Evolutionary conservation across 2,329 filamentous ascomycete genomes (phyloP).

Genomic region (Emergomyces pasteurianus): DNA sequence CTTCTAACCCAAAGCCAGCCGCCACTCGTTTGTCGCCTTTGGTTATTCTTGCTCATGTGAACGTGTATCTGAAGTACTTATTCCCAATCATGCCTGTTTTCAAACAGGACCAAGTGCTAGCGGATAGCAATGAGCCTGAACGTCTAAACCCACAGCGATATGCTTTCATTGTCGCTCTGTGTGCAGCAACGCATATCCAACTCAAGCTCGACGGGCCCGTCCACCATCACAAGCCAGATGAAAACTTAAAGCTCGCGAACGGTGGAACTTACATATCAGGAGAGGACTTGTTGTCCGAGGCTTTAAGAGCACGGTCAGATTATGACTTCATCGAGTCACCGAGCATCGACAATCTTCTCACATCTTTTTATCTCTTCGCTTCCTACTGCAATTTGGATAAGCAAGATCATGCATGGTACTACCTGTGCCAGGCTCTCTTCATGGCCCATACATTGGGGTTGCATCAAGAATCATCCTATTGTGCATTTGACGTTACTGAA

Average conservation of each 20-base stretch:
- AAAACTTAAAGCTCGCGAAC: constrained; percentile 38
- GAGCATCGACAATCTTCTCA: constrained; percentile 39
- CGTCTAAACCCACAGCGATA: constrained; percentile 27
- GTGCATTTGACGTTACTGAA: constrained; percentile 38
- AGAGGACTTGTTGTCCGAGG: constrained; percentile 55
- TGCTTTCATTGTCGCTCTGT: constrained; percentile 30
- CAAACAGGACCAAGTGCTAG: constrained; percentile 22
- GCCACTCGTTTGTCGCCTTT: constrained; percentile 21
- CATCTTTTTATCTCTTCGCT: constrained; percentile 69
- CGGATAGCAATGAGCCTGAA: constrained; percentile 42
- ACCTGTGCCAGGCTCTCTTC: constrained; percentile 64
- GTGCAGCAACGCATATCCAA: constrained; percentile 35
- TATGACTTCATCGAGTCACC: constrained; percentile 31
- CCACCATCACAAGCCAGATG: constrained; percentile 14
- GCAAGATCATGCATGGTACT: constrained; percentile 68
- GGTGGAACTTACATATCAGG: constrained; percentile 50
- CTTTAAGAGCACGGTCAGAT: constrained; percentile 34
- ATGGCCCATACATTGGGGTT: constrained; percentile 38
- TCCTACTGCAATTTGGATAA: constrained; percentile 59
- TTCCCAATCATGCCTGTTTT: constrained; percentile 36
- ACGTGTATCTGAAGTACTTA: constrained; percentile 31
- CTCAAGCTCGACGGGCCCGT: constrained; percentile 26
- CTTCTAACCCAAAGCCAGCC: background rate
- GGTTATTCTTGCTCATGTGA: constrained; percentile 27
- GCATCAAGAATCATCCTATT: constrained; percentile 40